Conservation (phyloP, 2,329 filamentous ascomycete genomes). For the Calonectria pseudoturangicola region DNA sequence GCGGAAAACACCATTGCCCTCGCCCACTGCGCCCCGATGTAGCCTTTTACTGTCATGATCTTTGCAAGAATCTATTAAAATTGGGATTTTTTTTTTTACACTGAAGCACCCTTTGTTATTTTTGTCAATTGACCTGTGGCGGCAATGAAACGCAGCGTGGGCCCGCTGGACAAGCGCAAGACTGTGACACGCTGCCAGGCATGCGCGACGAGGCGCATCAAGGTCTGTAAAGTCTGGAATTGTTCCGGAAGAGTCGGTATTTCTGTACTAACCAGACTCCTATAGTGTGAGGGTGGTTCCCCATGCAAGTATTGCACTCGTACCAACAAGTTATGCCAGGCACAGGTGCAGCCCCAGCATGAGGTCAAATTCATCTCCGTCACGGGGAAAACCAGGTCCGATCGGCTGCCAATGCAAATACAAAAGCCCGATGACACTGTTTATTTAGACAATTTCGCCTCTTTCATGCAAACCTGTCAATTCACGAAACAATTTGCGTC, state of each 20-base stretch:
- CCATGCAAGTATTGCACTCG: constrained; percentile 55
- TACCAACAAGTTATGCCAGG: constrained; percentile 48
- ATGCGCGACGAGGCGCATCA: constrained; percentile 54
- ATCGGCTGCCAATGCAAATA: background rate
- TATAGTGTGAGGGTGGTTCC: constrained; percentile 51
- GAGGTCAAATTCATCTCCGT: constrained; percentile 41
- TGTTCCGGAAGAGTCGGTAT: too few relatives aligned
- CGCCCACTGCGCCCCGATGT: too few relatives aligned
- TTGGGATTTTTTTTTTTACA: too few relatives aligned
- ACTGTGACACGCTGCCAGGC: constrained; percentile 51
- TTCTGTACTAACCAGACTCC: background rate
- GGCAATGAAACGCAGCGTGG: constrained; percentile 44
- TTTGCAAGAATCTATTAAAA: too few relatives aligned
- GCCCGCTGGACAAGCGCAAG: constrained; percentile 54
- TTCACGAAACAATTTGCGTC: constrained; percentile 45
- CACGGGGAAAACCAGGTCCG: background rate
- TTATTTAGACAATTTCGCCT: constrained; percentile 45
- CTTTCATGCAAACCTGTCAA: constrained; percentile 45
- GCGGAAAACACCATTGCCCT: background rate
- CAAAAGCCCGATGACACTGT: background rate
- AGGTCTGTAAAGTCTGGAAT: constrained; percentile 41
- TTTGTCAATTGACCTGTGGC: too few relatives aligned
- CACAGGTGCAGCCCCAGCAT: background rate
- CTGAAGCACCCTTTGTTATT: too few relatives aligned
- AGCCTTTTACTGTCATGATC: too few relatives aligned